Base-by-base conservation (phyloP, 495 filamentous ascomycete species). In the Xylaria nigripes region DNA sequence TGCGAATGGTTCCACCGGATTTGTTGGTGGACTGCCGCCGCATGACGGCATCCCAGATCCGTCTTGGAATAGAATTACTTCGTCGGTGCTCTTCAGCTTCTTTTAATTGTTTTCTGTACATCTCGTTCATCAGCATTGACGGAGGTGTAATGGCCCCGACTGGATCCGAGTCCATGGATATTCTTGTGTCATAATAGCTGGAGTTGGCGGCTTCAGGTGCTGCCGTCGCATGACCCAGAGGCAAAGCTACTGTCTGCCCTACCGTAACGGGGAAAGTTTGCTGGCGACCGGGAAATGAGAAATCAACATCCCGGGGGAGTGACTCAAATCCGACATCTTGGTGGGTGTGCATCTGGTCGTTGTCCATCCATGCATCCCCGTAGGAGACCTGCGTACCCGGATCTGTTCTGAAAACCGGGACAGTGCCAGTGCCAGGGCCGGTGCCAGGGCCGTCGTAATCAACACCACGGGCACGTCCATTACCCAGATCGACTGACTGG, bases 171-270 rank as follows among this genome's bases (percentile, higher is more conserved):
- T 58, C 64, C 58, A 67, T 61, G 21, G 64, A 67, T 52, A 67
- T 62, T 44, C 64, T 62, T n/a, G 57, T 48, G 51, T 67, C 64
- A 51, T 67, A 67, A 62, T 67, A 67, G 54, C 61, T 67, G 36
- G 59, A 62, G 44, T 67, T 67, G 21, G 64, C 64, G 36, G 64
- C 64, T 50, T 61, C 58, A 12, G 57, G 54, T 48, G 43, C 56
- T 38, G 59, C 47, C 23, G 57, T 48, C 27, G 44, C 57, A 64
- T 60, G 58, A 15, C 51, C 40, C 8, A 50, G 55, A 48, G 63
- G 56, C 25, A 52, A 50, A 42, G 27, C 55, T 45, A 30, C 41
- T 15, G 24, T 36, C 51, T 50, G 51, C 43, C 21, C 53, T 42
- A 55, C 45, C 45, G 49, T 43, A 22, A 49, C 24, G 32, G 47